phyloP scores from a whole-genome alignment of 164 flowering plant genomes.

The Cinnamomum chago region DNA sequence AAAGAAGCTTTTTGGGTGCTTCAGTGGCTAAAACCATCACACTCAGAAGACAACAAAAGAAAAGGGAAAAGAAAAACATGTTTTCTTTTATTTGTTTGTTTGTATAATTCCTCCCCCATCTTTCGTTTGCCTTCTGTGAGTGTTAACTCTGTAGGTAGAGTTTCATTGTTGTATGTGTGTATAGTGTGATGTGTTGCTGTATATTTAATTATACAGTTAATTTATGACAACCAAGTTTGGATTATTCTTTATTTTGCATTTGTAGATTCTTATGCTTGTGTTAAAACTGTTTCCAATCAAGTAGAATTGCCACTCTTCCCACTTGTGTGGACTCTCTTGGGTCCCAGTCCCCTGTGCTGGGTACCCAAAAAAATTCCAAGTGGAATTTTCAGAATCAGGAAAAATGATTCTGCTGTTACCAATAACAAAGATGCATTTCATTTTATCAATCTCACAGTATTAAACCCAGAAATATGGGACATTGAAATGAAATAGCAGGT shows the following conservation, averaged over 20 bases:
- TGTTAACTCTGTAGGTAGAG: neutral
- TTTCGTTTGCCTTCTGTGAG: neutral
- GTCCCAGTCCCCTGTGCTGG: no score
- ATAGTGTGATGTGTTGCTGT: neutral
- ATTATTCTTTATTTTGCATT: neutral
- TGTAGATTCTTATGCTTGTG: neutral
- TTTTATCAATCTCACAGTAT: no score
- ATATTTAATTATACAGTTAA: no score
- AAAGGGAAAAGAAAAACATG: neutral
- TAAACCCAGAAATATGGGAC: no score
- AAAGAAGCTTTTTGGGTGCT: constrained; percentile 68
- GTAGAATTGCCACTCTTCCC: neutral
- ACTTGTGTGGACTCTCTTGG: no score
- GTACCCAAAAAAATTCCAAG: neutral
- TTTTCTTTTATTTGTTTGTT: neutral
- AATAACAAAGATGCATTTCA: no score
- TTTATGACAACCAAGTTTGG: neutral
- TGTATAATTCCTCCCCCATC: constrained; percentile 7
- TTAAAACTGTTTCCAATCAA: neutral
- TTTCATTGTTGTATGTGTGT: neutral
- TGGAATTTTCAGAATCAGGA: no score
- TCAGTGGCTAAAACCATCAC: constrained; percentile 24
- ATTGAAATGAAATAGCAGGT: no score
- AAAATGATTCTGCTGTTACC: no score
- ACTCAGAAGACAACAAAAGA: neutral